Evolutionary conservation across 2,329 filamentous ascomycete species (phyloP).

Genomic region (Kalaharituber pfeilii): DNA sequence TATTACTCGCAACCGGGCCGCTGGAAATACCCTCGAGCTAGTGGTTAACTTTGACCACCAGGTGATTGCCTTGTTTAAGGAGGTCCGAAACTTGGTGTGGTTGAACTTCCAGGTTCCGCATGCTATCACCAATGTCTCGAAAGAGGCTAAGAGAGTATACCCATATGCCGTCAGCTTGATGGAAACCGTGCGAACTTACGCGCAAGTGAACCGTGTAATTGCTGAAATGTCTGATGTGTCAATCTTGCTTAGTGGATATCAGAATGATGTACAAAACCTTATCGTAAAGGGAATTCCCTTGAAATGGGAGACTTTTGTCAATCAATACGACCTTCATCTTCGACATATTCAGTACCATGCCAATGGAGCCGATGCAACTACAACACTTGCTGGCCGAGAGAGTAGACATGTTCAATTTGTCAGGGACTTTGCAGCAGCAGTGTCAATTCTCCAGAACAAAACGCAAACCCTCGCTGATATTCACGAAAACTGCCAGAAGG

Average conservation of each 20-base stretch:
- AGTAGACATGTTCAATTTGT: constrained; percentile 96
- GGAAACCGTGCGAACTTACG: constrained; percentile 90
- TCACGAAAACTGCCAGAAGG: constrained; percentile 64
- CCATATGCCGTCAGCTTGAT: constrained; percentile 95
- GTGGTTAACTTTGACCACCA: constrained; percentile 93
- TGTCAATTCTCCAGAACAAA: constrained; percentile 77
- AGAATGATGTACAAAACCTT: constrained; percentile 71
- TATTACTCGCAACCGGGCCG: constrained; percentile 73
- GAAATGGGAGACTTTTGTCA: constrained; percentile 95
- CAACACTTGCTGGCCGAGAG: constrained; percentile 43
- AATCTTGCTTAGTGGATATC: constrained; percentile 73
- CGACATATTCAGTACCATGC: constrained; percentile 43
- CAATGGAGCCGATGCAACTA: constrained; percentile 38
- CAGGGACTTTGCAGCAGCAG: constrained; percentile 73
- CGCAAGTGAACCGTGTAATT: constrained; percentile 74
- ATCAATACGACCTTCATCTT: constrained; percentile 82
- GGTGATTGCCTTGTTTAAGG: constrained; percentile 95
- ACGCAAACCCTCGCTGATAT: constrained; percentile 62
- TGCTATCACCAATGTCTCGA: constrained; percentile 84
- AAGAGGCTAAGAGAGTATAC: constrained; percentile 97
- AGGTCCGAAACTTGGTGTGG: constrained; percentile 91
- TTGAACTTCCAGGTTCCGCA: constrained; percentile 89
- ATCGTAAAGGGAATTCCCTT: constrained; percentile 76
- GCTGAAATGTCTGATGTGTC: constrained; percentile 72
- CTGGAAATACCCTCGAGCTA: constrained; percentile 73